These are phyloP conservation scores for Torrubiellomyces zombiae DNA, from an alignment of 2,329 filamentous ascomycete species.

Conservation along the genomic window DNA sequence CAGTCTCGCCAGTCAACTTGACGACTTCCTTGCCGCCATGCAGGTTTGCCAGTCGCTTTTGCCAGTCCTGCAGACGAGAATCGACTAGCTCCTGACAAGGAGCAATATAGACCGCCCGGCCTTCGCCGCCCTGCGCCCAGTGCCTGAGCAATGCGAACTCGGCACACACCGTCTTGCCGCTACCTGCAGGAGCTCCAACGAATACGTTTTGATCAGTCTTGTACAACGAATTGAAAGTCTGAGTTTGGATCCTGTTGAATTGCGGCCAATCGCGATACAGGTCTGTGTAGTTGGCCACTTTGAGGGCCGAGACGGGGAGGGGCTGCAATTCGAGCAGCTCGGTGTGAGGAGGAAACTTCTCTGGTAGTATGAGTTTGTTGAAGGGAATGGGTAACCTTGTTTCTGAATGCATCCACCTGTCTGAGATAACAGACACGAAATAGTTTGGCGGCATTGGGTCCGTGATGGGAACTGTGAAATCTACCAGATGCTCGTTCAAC, in stretches of 20 bases:
- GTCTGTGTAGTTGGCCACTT: slow-evolving; percentile 63
- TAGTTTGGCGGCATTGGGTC: slow-evolving; percentile 98
- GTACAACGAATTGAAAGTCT: slow-evolving; percentile 88
- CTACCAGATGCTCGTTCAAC: slow-evolving; percentile 82
- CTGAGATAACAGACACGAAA: slow-evolving; percentile 87
- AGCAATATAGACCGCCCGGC: slow-evolving; percentile 81
- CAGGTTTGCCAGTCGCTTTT: slow-evolving; percentile 53
- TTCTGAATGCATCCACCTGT: slow-evolving; percentile 97
- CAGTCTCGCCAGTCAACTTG: slow-evolving; percentile 86
- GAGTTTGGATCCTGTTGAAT: slow-evolving; percentile 96
- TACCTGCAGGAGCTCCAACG: slow-evolving; percentile 80
- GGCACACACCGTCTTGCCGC: slow-evolving; percentile 91
- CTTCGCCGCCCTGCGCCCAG: slow-evolving; percentile 44
- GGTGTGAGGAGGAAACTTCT: slow-evolving; percentile 90
- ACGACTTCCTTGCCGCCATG: slow-evolving; percentile 77
- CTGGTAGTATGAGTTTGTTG: slow-evolving; percentile 83
- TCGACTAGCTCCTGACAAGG: slow-evolving; percentile 92
- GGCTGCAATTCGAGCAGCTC: slow-evolving; percentile 84
- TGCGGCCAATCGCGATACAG: slow-evolving; percentile 72
- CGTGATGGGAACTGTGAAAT: slow-evolving; percentile 90
- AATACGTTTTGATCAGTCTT: slow-evolving; percentile 88
- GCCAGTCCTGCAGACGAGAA: slow-evolving; percentile 68
- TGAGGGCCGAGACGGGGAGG: slow-evolving; percentile 74
- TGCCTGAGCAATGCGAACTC: slow-evolving; percentile 84
- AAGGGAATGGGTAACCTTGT: slow-evolving; percentile 87